phyloP scores from a whole-genome alignment of 192 early-diverging fungal species.

The Coemansia sp. region DNA sequence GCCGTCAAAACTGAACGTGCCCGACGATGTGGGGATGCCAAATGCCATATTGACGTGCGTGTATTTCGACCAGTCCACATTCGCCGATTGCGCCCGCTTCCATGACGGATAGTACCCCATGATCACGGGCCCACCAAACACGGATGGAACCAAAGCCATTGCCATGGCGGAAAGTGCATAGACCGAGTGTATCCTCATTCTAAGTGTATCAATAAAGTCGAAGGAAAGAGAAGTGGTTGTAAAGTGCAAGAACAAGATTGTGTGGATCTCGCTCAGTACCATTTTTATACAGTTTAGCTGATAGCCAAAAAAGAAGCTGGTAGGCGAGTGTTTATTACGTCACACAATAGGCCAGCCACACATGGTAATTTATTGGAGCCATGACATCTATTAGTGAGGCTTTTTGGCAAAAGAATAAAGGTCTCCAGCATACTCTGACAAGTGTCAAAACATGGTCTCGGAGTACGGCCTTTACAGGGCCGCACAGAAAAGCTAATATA shows the following conservation, averaged over 20 bases:
- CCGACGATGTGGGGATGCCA: constrained; percentile 40
- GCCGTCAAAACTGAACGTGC: constrained; percentile 35
- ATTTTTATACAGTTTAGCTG: background rate
- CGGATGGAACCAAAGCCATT: background rate
- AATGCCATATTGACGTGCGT: constrained; percentile 73
- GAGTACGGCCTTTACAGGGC: background rate
- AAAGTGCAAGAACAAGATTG: background rate
- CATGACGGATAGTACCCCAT: constrained; percentile 45
- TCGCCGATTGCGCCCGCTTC: constrained; percentile 24
- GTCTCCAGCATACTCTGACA: background rate
- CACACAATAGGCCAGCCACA: background rate
- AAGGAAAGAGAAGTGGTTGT: too few relatives aligned
- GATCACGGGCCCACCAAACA: constrained; percentile 10
- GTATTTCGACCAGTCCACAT: constrained; percentile 50
- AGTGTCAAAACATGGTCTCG: background rate
- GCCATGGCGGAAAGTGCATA: background rate
- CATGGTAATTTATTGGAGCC: background rate
- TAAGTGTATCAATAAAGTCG: too few relatives aligned
- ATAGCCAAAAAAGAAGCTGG: background rate
- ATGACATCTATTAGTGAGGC: background rate
- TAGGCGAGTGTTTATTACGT: background rate
- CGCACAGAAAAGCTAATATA: background rate
- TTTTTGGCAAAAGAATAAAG: background rate
- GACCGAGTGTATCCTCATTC: constrained; percentile 1
- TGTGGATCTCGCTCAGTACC: background rate